Conservation (phyloP, 805 yeast species). For the Brettanomyces anomalus region DNA sequence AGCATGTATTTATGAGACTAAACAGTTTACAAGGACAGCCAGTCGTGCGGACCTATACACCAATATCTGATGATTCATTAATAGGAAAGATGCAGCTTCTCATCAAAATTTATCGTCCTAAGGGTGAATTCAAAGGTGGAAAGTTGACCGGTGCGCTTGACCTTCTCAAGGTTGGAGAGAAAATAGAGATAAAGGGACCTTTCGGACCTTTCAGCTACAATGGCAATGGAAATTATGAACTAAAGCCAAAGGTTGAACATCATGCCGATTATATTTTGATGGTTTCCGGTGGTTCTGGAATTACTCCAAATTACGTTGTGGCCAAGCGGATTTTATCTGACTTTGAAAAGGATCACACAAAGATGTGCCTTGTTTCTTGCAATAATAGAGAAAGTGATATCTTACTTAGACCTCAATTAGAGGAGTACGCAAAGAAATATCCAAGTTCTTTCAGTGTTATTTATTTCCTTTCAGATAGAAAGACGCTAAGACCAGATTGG, state of each 20-base stretch:
- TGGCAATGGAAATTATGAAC: conserved; percentile 8
- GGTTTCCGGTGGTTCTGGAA: conserved; percentile 50
- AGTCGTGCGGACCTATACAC: conserved; percentile 29
- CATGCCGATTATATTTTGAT: conserved; percentile 27
- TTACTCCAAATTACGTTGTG: conserved; percentile 48
- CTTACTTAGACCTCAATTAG: conserved; percentile 37
- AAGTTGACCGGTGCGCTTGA: conserved; percentile 24
- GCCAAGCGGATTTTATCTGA: conserved; percentile 33
- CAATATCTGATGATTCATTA: conserved; percentile 20
- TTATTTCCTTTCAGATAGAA: conserved; percentile 26
- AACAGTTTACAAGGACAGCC: conserved; percentile 16
- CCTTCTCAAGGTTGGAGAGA: conserved; percentile 13
- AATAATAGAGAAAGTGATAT: conserved; percentile 34
- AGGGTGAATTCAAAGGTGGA: conserved; percentile 24
- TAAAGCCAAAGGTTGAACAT: conserved; percentile 6
- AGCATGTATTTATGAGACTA: conserved; percentile 22
- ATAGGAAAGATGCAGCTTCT: conserved; percentile 23
- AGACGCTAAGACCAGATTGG: conserved; percentile 19
- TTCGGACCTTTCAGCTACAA: conserved; percentile 23
- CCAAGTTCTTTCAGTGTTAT: conserved; percentile 31
- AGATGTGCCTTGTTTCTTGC: conserved; percentile 38
- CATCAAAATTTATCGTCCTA: conserved; percentile 27
- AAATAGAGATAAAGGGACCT: conserved; percentile 24
- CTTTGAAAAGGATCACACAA: conserved; percentile 36
- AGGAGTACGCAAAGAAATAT: conserved; percentile 29